Evolutionary conservation across 148 eudicot species (phyloP), one percentile per base, ranked within the genome.

Genomic region (Polygonum maritimum): DNA sequence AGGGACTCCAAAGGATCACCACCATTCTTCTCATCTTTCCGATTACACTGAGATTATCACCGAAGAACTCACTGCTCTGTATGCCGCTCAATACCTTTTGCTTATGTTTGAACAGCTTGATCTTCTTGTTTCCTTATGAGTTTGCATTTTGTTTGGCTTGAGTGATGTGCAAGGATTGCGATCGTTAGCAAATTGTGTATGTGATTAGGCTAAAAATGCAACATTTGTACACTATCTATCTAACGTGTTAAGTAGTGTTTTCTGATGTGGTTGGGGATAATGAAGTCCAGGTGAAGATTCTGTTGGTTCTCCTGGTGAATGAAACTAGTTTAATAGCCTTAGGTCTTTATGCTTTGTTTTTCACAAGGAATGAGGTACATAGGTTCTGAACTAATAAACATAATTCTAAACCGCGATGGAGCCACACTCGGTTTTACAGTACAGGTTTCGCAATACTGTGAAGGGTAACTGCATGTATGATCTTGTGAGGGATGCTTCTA

Each of bases 21-120:
- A 65, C 45, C 44, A 36, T n/a, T 82, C 77, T 22, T 83, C 88
- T 21, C 73, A 76, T 2, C 82, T 58, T 36, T 78, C 77, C 79
- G 92, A 89, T 55, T 79, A 74, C 51, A 74, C 80, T 69, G 98
- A 92, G 33, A 81, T 88, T 51, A 73, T 95, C 44, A 77, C 89
- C 1, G 98, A 95, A 79, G 98, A 95, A 69, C 55, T 95, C 60
- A 95, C 97, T 65, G 97, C 97, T 54, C 73, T 95, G 98, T 95
- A 82, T 81, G 91, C 71, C 45, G 15, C 45, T 33, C 44, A 11
- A 15, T 62, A 1, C 21, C 9, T 21, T 26, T 41, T n/a, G 41
- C 41, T 62, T 74, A 57, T 41, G 48, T 47, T 77, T 45, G 33
- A 39, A 48, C 21, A 13, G 36, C 19, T 76, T 45, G 1, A 40